Evolutionary conservation across 2,329 filamentous ascomycete genomes (phyloP), one percentile per base, ranked within the genome.

Genomic region (Fusarium solani-melongenae): DNA sequence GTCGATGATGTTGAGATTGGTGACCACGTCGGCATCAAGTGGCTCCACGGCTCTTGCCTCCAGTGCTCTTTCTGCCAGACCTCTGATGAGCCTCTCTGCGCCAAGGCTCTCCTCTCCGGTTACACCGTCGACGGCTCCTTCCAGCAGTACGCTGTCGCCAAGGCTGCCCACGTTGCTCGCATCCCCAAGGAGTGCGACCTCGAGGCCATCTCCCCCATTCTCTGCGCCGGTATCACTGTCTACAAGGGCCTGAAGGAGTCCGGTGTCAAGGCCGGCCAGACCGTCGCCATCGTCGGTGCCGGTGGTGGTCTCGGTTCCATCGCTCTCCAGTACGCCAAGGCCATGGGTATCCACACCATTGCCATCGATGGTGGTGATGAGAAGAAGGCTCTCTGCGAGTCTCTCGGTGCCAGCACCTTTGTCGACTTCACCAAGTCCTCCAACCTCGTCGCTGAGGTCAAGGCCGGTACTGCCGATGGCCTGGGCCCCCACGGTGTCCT

Each of bases 71-170:
- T 94, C 88, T 98, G 95, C 86, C 91, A 92, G 80, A 88, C 91
- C 76, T 83, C 90, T 56, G 93, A 97, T 77, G 95, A 98, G 85
- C 92, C 94, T 4, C 91, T 98, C 7, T 98, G 96, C 86, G 83
- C 88, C 17, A 86, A 93, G 68, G 90, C 93, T 29, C 85, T 89
- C 38, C 89, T 98, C 44, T 97, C 94, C 1, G 96, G 96, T 65
- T 98, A 97, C 88, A 97, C 94, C 6, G 94, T 98, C 81, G 94
- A 98, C 81, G 95, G 95, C 34, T 92, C 92, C 46, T 98, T 98
- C 89, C 95, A 98, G 87, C 92, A 98, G 86, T 98, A 97, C 86
- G 91, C 90, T 82, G 90, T 98, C 76, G 95, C 92, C 76, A 97
- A 97, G 83, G 95, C 94, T 17, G 90, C 92, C 20, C 94, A 97